Conservation (phyloP, 169 alveolate species). For the Theileria equi region DNA sequence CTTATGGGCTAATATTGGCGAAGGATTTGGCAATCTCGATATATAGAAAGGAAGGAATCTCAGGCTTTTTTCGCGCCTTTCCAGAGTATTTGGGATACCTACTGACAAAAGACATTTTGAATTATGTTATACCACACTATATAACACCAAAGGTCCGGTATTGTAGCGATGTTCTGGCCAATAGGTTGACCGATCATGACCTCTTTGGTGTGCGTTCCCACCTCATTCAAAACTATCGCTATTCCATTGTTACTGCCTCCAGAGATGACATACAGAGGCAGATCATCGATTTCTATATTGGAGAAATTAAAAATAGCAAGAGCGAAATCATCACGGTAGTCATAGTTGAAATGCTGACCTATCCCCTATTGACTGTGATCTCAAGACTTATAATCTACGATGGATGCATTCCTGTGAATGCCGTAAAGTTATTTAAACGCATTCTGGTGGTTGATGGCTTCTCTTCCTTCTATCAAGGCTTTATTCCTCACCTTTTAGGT, state of each 20-base stretch:
- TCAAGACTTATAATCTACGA: slow-evolving; percentile 53
- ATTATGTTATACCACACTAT: slow-evolving; percentile 36
- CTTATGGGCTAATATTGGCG: slow-evolving; percentile 8
- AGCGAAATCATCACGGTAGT: background rate
- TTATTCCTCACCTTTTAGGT: slow-evolving; percentile 29
- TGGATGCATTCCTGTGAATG: slow-evolving; percentile 10
- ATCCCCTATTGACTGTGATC: slow-evolving; percentile 40
- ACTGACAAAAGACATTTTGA: slow-evolving; percentile 26
- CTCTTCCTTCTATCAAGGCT: slow-evolving; percentile 41
- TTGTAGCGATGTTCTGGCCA: background rate
- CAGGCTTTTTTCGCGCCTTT: slow-evolving; percentile 52
- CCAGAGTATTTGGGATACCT: slow-evolving; percentile 25
- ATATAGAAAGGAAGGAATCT: slow-evolving; percentile 24
- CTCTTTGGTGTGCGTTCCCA: background rate
- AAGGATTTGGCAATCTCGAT: slow-evolving; percentile 23
- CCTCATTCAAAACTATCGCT: background rate
- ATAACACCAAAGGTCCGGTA: slow-evolving; percentile 16
- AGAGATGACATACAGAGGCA: background rate
- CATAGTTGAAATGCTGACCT: slow-evolving; percentile 48
- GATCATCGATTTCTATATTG: background rate
- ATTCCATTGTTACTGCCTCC: background rate
- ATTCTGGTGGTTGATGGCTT: slow-evolving; percentile 27
- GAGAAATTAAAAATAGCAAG: background rate
- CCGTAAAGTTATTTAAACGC: background rate
- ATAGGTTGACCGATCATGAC: background rate